Base-by-base conservation (phyloP, 2,329 filamentous ascomycete genomes). In the Talaromyces sp. region DNA sequence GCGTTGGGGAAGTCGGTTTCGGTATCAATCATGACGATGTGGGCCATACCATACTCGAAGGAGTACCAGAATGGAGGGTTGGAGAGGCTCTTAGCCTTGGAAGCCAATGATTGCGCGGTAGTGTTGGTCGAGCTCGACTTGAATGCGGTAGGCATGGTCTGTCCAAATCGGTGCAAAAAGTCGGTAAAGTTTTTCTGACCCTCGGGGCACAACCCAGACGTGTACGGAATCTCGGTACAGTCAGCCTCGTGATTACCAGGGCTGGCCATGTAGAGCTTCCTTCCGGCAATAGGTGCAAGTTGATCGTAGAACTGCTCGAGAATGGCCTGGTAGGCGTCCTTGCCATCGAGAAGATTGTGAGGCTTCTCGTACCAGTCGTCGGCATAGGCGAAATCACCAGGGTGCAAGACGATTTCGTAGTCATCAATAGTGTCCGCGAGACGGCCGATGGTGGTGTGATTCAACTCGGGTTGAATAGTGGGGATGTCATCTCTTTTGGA, bases 101-200 rank as follows among this genome's bases (percentile, higher is more conserved):
- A 3, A 19, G 64, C 64, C 19, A 59, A 19, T 11, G 59, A 22
- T n/a, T 66, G 64, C 8, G 83, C 83, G 0, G 73, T 72, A 2
- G 68, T 70, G 71, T 80, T 75, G 10, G 73, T 63, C 0, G 84
- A 86, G 0, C 78, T 80, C 0, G 85, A 87, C 0, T 76, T 50
- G 68, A 86, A 87, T 0, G 82, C 74, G 0, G 74, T 79, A 0
- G 85, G 83, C 82, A 86, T 84, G 19, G 81, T 84, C 13, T 76
- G 70, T 13, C 82, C 81, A 70, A 85, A 87, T 33, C 85, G 82
- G 67, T 81, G 82, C 78, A 83, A 80, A 73, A 85, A 87, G 66
- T 86, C 85, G 3, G 85, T 87, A 72, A 87, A 88, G 73, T 88
- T 88, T 68, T 78, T 82, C 71, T 88, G 85, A 6, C 85, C 85